Percentiles rank a stretch among this genome's conserved stretches.
These are phyloP conservation scores for Aspergillus texensis DNA, from an alignment of 2,329 filamentous ascomycete genomes.

Conservation along the genomic window DNA sequence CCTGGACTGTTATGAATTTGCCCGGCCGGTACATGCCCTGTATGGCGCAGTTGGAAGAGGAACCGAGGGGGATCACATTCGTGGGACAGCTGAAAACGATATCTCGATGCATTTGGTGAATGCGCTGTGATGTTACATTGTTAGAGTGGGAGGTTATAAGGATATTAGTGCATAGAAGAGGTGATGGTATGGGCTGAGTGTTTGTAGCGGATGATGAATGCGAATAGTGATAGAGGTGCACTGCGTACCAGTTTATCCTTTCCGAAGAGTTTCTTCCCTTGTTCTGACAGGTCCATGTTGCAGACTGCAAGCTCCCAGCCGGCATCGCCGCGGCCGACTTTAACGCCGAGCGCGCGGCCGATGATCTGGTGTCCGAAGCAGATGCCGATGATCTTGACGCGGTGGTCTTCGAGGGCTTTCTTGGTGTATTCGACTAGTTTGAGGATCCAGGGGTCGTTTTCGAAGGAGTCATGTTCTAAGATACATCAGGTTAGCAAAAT, in stretches of 20 bases:
- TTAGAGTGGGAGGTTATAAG: background rate
- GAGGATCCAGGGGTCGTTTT: constrained; percentile 74
- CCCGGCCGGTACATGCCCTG: constrained; percentile 76
- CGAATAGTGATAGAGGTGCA: background rate
- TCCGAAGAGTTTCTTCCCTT: constrained; percentile 73
- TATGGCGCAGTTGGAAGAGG: constrained; percentile 68
- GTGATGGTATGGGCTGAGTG: too few species aligned
- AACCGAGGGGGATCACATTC: constrained; percentile 65
- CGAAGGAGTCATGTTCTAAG: constrained; percentile 72
- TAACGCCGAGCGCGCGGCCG: constrained; percentile 68
- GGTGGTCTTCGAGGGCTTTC: constrained; percentile 61
- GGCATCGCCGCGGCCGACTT: constrained; percentile 65
- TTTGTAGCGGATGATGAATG: background rate
- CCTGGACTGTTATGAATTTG: constrained; percentile 75
- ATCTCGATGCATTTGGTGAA: constrained; percentile 88
- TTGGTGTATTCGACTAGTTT: constrained; percentile 70
- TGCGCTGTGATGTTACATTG: constrained; percentile 25
- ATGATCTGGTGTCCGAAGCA: constrained; percentile 91
- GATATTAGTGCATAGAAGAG: background rate
- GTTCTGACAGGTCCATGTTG: constrained; percentile 66
- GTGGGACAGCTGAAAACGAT: constrained; percentile 67
- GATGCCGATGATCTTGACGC: constrained; percentile 73
- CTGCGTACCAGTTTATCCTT: constrained; percentile 60
- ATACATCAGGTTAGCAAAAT: background rate
- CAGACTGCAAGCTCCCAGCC: constrained; percentile 85